Percentiles rank a stretch among this genome's conserved stretches.
Evolutionary conservation across 768 basidiomycete genomes (phyloP).

Genomic region (Dentipellis sp.): DNA sequence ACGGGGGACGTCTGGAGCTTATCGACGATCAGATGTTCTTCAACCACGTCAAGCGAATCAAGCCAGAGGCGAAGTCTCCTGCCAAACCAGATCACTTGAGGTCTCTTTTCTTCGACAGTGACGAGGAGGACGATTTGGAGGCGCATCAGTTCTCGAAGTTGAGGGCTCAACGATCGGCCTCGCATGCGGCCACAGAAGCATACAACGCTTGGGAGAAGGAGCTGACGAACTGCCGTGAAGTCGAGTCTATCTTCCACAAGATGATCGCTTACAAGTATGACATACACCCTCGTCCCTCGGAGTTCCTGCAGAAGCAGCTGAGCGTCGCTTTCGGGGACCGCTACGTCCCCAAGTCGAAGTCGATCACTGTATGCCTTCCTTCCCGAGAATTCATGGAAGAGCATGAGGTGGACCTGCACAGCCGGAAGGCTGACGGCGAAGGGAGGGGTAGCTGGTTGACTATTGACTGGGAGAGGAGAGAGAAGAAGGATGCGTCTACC

Average conservation of each 20-base stretch:
- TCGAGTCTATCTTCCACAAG: slow-evolving; percentile 50
- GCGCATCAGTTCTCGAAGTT: neutral
- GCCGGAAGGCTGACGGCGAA: slow-evolving; percentile 10
- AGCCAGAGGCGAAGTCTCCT: no score
- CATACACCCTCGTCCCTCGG: slow-evolving; percentile 42
- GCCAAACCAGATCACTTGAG: no score
- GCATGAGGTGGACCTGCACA: slow-evolving; percentile 13
- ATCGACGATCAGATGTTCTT: slow-evolving; percentile 68
- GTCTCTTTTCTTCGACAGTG: neutral
- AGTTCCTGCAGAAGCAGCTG: slow-evolving; percentile 38
- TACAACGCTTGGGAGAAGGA: slow-evolving; percentile 33
- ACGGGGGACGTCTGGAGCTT: slow-evolving; percentile 59
- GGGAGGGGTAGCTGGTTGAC: slow-evolving; percentile 25
- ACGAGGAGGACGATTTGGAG: neutral
- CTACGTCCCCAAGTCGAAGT: slow-evolving; percentile 32
- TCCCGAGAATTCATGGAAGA: slow-evolving; percentile 25
- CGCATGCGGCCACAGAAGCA: neutral
- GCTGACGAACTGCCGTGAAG: slow-evolving; percentile 28
- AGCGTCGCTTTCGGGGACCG: slow-evolving; percentile 42
- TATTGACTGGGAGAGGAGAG: slow-evolving; percentile 28
- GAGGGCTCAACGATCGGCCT: neutral
- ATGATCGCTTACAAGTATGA: slow-evolving; percentile 48
- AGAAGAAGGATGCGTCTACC: slow-evolving; percentile 20
- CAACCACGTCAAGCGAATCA: slow-evolving; percentile 32
- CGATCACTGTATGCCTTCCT: slow-evolving; percentile 49